Percentiles rank a stretch among this genome's conserved stretches.
These are phyloP conservation scores for Ophiognomonia clavigignenti-juglandacearum DNA, from an alignment of 2,329 filamentous ascomycete genomes.

Conservation along the genomic window DNA sequence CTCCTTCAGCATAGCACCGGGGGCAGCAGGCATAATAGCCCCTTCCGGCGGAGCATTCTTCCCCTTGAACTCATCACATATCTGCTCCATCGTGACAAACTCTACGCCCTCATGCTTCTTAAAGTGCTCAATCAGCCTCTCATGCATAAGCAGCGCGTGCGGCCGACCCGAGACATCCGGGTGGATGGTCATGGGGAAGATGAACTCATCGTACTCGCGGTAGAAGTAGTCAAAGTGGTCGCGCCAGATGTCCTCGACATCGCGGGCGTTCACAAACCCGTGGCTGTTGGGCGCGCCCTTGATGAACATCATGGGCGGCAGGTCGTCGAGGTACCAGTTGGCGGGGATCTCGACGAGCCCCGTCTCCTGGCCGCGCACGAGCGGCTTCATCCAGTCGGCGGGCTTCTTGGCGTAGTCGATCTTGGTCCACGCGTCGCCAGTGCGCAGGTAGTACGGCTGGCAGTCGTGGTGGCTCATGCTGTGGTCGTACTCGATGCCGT, in stretches of 20 bases:
- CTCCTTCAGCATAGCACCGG: no score
- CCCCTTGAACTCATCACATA: no score
- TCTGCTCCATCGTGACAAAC: conserved; percentile 15
- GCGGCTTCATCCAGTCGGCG: conserved; percentile 58
- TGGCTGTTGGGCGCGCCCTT: conserved; percentile 62
- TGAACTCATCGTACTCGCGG: conserved; percentile 63
- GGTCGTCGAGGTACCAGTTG: conserved; percentile 60
- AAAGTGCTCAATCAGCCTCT: conserved; percentile 37
- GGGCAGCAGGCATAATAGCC: no score
- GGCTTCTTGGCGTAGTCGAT: conserved; percentile 62
- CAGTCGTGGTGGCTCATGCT: conserved; percentile 63
- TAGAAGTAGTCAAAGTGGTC: conserved; percentile 71
- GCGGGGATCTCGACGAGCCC: conserved; percentile 64
- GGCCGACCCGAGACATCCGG: conserved; percentile 69
- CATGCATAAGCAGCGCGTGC: conserved; percentile 69
- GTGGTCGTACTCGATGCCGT: conserved; percentile 68
- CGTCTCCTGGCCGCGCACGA: conserved; percentile 53
- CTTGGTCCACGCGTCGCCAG: conserved; percentile 62
- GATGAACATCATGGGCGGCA: conserved; percentile 69
- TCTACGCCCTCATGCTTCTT: conserved; percentile 16
- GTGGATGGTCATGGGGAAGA: conserved; percentile 73
- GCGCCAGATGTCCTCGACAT: conserved; percentile 60
- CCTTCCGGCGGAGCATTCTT: no score
- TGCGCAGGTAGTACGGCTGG: conserved; percentile 58
- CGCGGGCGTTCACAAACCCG: conserved; percentile 52